Evolutionary conservation across 106 monocot species (phyloP), one percentile per base, ranked within the genome.

Genomic region (Allium sativum): DNA sequence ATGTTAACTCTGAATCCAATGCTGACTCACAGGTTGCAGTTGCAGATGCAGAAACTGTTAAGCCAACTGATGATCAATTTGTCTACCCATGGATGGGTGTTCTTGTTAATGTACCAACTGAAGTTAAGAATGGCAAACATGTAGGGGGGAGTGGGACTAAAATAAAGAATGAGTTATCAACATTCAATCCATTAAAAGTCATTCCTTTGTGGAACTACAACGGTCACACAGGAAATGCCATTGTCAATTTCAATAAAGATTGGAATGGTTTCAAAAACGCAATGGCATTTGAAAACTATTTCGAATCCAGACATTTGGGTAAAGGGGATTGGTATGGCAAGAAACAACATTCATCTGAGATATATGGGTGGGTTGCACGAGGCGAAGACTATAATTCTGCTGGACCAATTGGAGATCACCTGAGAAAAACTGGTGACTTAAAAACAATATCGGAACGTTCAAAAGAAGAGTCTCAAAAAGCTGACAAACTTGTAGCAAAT

Each of bases 71-170:
- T 31, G 41, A 67, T 11, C 52, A 44, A 52, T 93, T 82, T 73
- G 93, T 93, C 10, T 88, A 70, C 72, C 93, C 88, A 7, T 93
- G 93, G 93, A 88, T 68, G 72, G 88, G 93, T 18, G 61, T 93
- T 18, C 67, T 88, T 40, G 81, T 77, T 13, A 93, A 93, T 75
- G 58, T 91, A 21, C 91, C 86, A 18, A 75, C 71, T 21, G 74
- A 75, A 48, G 53, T 31, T 4, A 77, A 74, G 43, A 65, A 72
- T 59, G 82, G 78, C 3, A 68, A 46, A 7, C 65, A 68, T 13
- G 79, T 80, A 3, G 83, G 83, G 18, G 74, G 59, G 48, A 79
- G 76, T 64, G 83, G 76, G 20, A 77, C 68, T 18, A 59, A 65
- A 65, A 8, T 72, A 45, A 81, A 66, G 42, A 70, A 82, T 18